A percentile compares a stretch with the other conserved stretches of the same genome.
phyloP scores from a whole-genome alignment of 2,329 filamentous ascomycete genomes.

The Claviceps purpurea region DNA sequence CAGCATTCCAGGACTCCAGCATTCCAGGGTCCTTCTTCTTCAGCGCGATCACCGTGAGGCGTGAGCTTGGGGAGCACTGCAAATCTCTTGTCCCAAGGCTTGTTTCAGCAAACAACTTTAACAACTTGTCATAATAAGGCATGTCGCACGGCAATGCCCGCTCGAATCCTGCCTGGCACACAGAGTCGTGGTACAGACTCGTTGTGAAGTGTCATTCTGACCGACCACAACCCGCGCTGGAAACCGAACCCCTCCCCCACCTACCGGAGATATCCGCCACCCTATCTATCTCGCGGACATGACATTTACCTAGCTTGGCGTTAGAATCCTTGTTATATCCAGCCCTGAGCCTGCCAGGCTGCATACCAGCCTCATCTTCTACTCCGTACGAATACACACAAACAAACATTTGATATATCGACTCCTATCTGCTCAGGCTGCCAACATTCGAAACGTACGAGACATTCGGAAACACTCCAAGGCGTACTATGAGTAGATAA shows the following conservation, averaged over 20 bases:
- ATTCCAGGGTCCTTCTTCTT: too few relatives aligned
- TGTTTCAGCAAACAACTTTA: not conserved
- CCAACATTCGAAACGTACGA: not conserved
- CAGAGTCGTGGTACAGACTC: too few relatives aligned
- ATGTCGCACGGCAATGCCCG: too few relatives aligned
- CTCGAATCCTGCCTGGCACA: too few relatives aligned
- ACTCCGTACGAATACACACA: not conserved
- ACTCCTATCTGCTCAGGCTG: not conserved
- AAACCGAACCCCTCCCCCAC: not conserved
- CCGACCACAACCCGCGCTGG: not conserved
- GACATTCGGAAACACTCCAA: not conserved
- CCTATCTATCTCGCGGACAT: not conserved
- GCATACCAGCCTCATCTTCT: not conserved
- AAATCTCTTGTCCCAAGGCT: not conserved
- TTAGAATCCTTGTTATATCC: not conserved
- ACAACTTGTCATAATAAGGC: too few relatives aligned
- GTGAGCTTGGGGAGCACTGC: too few relatives aligned
- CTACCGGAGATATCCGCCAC: conserved; percentile 4
- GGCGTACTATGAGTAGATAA: too few relatives aligned
- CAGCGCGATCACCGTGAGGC: too few relatives aligned
- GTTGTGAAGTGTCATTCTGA: not conserved
- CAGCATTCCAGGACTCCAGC: not conserved
- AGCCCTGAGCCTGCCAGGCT: not conserved
- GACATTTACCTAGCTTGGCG: conserved; percentile 1
- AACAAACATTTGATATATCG: not conserved